Conservation (phyloP, 805 yeast species). For the Metschnikowia shivogae region DNA sequence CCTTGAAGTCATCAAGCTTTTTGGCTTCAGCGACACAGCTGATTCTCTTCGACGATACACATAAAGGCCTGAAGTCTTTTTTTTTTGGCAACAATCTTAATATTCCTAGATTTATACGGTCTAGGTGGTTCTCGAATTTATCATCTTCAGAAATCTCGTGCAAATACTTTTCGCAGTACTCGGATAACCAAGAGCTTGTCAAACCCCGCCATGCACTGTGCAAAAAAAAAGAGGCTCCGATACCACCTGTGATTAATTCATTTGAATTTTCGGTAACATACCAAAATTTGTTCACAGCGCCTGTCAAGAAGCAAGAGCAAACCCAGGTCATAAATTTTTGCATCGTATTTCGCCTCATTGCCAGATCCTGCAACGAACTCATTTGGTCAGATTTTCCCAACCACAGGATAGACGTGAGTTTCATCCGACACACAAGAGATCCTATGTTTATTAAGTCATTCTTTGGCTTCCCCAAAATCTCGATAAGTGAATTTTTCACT, state of each 20-base stretch:
- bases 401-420: conserved; percentile 52
- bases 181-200: conserved; percentile 37
- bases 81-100: conserved; percentile 58
- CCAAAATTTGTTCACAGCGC: conserved; percentile 51
- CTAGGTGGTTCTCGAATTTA: neutral
- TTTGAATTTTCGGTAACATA: conserved; percentile 53
- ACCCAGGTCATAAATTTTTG: conserved; percentile 55
- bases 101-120: conserved; percentile 31
- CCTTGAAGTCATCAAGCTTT: neutral
- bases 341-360: conserved; percentile 34
- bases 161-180: conserved; percentile 41
- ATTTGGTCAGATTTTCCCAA: conserved; percentile 30
- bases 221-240: conserved; percentile 46
- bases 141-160: neutral
- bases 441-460: conserved; percentile 32
- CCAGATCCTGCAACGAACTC: conserved; percentile 41
- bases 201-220: conserved; percentile 54
- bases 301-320: conserved; percentile 42
- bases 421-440: conserved; percentile 33
- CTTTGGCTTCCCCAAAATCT: conserved; percentile 12
- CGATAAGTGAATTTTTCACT: conserved; percentile 3
- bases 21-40: neutral
- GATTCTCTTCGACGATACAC: conserved; percentile 40
- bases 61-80: conserved; percentile 55
- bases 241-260: conserved; percentile 11